Evolutionary conservation across 169 alveolate species (phyloP).

Genomic region (Plasmodium falciparum): DNA sequence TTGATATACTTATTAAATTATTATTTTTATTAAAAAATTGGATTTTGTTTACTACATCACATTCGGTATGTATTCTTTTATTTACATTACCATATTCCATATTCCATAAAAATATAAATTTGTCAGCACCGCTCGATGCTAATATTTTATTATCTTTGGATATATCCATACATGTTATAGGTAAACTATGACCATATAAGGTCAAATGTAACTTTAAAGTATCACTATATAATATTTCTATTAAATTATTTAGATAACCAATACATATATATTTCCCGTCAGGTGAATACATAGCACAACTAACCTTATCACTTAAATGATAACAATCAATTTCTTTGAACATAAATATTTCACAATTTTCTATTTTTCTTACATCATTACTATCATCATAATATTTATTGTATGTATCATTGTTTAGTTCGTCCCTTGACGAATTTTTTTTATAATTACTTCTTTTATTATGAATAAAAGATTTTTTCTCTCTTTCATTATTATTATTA

Average conservation of each 20-base stretch:
- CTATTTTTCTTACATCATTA: not conserved
- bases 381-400: not conserved
- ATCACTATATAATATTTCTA: conserved; percentile 87
- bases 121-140: conserved; percentile 90
- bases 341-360: not conserved
- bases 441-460: not conserved
- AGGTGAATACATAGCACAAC: conserved; percentile 79
- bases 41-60: conserved; percentile 73
- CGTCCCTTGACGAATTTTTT: not conserved
- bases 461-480: not conserved
- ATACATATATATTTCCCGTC: conserved; percentile 85
- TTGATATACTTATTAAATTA: conserved; percentile 80
- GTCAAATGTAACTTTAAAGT: conserved; percentile 86
- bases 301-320: conserved; percentile 75
- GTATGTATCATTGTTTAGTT: no score
- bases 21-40: conserved; percentile 60
- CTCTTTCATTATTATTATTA: not conserved
- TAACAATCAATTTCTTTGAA: conserved; percentile 66
- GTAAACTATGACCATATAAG: conserved; percentile 92
- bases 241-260: conserved; percentile 87
- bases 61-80: conserved; percentile 80
- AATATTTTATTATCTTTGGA: conserved; percentile 87
- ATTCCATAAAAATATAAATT: conserved; percentile 90
- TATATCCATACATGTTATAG: conserved; percentile 87
- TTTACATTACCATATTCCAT: conserved; percentile 89